Evolutionary conservation across 202 grass and related monocot species (phyloP), one percentile per base, ranked within the genome.

Genomic region (Saccharum hybrid): DNA sequence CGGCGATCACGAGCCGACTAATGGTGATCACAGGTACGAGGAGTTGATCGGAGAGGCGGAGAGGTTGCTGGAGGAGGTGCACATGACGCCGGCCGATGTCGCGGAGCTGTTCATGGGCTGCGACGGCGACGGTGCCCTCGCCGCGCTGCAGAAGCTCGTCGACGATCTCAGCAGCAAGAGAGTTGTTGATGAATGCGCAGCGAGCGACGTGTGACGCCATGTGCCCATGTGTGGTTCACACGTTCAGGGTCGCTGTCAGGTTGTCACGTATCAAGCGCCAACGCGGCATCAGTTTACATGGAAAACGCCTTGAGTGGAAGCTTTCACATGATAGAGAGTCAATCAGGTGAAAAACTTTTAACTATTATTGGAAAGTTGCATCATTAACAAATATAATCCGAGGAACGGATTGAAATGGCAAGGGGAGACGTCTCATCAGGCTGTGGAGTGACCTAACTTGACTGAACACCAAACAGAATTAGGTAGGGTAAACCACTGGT

Each of bases 31-130:
- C 8, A 23, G 56, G 56, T 60, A 60, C 48, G 56, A 60, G 31
- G 31, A 66, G 28, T 45, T 93, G 65, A 56, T 90, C 78, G 46
- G 64, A 19, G 81, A 94, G 75, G 92, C 86, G 16, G 88, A 88
- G 85, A 56, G 30, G 82, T 51, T 97, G 37, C 94, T 94, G 38
- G 64, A 1, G 39, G 87, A 89, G 69, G 74, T 94, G 67, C 10
- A 75, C 6, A 68, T 97, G 68, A 94, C 91, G 33, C 94, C 94
- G 3, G 91, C 94, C 7, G 94, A 97, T 19, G 79, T 94, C 21
- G 87, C 89, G 26, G 94, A 97, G 81, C 78, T 97, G 40, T 92
- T 97, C 82, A 92, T 92, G 94, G 83, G 94, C 15, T 90, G 83
- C 41, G 87, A 94, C 19, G 77, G 64, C 33, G n/a, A 68, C 36